A percentile compares a stretch with the other conserved stretches of the same genome.
phyloP scores from a whole-genome alignment of 2,329 filamentous ascomycete species.

The Epicoccum nigrum region DNA sequence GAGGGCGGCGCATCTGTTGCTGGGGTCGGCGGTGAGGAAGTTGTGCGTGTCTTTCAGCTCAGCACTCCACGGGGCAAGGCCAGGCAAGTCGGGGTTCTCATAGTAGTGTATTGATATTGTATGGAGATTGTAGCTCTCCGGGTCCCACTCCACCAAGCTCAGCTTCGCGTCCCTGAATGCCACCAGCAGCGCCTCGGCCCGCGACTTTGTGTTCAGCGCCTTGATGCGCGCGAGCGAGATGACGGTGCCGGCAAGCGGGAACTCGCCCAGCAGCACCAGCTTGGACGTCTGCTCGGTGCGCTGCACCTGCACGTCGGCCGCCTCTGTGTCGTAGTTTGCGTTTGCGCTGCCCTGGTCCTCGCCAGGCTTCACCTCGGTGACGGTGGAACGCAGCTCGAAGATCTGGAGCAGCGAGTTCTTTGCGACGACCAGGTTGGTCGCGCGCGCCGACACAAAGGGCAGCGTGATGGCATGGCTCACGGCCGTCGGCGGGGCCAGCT shows the following conservation, averaged over 20 bases:
- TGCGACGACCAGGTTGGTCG: slow-evolving; percentile 86
- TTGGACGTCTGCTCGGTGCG: slow-evolving; percentile 74
- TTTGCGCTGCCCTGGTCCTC: too few species aligned
- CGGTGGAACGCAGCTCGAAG: slow-evolving; percentile 74
- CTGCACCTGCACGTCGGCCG: slow-evolving; percentile 52
- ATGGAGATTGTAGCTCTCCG: slow-evolving; percentile 75
- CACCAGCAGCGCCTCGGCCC: slow-evolving; percentile 82
- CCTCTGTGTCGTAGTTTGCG: slow-evolving; percentile 59
- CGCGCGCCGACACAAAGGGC: slow-evolving; percentile 75
- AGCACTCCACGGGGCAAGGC: slow-evolving; percentile 77
- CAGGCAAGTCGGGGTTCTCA: slow-evolving; percentile 87
- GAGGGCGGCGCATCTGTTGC: slow-evolving; percentile 89
- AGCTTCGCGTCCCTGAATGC: slow-evolving; percentile 91
- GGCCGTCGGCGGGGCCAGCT: slow-evolving; percentile 91
- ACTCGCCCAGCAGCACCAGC: slow-evolving; percentile 84
- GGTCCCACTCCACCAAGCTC: slow-evolving; percentile 92
- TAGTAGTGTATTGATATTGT: slow-evolving; percentile 98
- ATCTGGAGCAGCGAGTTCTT: slow-evolving; percentile 93
- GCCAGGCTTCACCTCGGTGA: slow-evolving; percentile 61
- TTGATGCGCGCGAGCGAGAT: slow-evolving; percentile 82
- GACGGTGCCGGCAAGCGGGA: slow-evolving; percentile 80
- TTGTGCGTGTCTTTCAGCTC: slow-evolving; percentile 77
- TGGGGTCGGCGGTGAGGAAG: slow-evolving; percentile 85
- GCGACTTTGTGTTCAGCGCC: slow-evolving; percentile 72
- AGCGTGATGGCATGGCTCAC: slow-evolving; percentile 86